Conservation (phyloP, 75 land plant species). For the Picea sitchensis region DNA sequence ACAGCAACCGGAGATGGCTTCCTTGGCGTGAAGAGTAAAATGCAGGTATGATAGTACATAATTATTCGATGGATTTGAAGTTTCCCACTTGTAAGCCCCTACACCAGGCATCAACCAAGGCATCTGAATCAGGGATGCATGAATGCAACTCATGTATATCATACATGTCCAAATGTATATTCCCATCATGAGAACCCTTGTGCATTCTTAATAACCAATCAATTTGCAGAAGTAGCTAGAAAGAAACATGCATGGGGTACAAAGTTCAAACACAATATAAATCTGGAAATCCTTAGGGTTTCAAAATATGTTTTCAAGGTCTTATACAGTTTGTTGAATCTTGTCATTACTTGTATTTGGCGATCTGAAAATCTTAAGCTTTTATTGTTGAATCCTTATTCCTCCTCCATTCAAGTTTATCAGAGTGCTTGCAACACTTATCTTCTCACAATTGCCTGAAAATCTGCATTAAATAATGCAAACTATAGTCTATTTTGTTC, state of each 20-base stretch:
- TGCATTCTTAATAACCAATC: neutral
- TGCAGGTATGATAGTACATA: conserved; percentile 68
- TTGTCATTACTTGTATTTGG: neutral
- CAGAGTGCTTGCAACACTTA: no score
- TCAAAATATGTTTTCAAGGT: neutral
- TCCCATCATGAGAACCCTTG: neutral
- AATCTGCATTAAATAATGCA: no score
- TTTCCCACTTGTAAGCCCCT: neutral
- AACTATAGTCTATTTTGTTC: no score
- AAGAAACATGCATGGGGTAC: neutral
- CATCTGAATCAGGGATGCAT: neutral
- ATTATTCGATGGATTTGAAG: neutral
- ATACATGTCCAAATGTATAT: neutral
- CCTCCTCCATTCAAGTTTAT: no score
- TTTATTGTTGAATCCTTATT: no score
- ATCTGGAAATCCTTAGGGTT: neutral
- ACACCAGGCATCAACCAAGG: neutral
- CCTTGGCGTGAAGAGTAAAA: conserved; percentile 83
- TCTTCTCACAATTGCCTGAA: no score
- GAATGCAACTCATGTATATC: neutral
- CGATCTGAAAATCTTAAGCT: no score
- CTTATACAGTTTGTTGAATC: neutral
- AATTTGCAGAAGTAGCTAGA: no score
- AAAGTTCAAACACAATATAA: neutral
- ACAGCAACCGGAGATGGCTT: conserved; percentile 76